A percentile compares a stretch with the other conserved stretches of the same genome.
Evolutionary conservation across 495 filamentous ascomycete species (phyloP).

Genomic region (Podospora bellae-mahoneyi): DNA sequence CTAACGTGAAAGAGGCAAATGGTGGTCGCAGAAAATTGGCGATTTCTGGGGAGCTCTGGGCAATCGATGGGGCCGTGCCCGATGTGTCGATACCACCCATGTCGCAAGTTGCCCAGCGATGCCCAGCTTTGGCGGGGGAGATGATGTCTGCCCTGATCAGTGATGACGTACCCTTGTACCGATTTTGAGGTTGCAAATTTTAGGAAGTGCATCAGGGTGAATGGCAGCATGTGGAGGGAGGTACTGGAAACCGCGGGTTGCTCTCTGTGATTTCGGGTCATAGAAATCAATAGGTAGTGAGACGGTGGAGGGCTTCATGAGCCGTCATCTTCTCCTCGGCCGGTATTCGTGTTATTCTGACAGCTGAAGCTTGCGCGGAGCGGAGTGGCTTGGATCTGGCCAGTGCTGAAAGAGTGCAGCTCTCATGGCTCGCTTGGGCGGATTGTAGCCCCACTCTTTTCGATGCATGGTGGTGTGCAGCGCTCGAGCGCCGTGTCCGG

Average conservation of each 20-base stretch:
- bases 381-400: conserved; percentile 12
- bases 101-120: not conserved
- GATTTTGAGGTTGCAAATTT: not conserved
- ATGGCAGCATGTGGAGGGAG: no score
- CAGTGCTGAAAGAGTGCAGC: conserved; percentile 6
- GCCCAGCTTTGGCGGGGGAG: not conserved
- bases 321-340: not conserved
- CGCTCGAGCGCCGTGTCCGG: not conserved
- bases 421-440: not conserved
- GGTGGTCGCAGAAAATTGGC: not conserved
- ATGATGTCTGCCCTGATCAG: not conserved
- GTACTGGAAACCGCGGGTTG: not conserved
- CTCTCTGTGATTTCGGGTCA: not conserved
- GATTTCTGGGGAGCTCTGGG: not conserved
- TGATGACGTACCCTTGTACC: conserved; percentile 4
- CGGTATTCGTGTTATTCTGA: conserved; percentile 7
- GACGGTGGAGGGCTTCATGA: not conserved
- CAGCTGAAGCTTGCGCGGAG: conserved; percentile 4
- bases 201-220: not conserved
- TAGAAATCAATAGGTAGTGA: not conserved
- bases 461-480: not conserved
- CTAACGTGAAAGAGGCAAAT: conserved; percentile 5
- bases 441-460: not conserved
- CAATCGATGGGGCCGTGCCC: not conserved
- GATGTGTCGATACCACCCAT: not conserved